Evolutionary conservation across 2,329 filamentous ascomycete species (phyloP).

Genomic region (Clonostachys sp.): DNA sequence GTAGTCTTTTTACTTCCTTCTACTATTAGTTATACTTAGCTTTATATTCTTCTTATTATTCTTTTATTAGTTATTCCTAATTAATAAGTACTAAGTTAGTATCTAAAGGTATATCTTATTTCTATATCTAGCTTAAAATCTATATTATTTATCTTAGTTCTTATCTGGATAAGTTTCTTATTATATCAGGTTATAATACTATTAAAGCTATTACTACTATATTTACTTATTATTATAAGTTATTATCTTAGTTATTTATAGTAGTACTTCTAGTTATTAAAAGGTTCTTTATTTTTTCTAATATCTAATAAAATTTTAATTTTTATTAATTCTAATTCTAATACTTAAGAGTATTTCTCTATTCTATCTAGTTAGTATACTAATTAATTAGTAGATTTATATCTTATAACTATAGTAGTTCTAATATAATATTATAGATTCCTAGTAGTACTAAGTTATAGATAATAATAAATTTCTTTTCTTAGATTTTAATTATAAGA

Average conservation of each 20-base stretch:
- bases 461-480: background rate
- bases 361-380: background rate
- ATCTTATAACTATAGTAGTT: background rate
- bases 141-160: background rate
- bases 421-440: background rate
- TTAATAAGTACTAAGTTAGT: background rate
- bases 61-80: background rate
- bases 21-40: background rate
- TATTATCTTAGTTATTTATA: background rate
- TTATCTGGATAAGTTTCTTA: background rate
- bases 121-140: background rate
- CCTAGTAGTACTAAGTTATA: background rate
- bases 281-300: background rate
- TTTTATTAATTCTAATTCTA: background rate
- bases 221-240: background rate
- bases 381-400: background rate
- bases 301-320: background rate
- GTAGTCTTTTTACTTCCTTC: background rate
- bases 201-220: background rate
- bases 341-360: background rate
- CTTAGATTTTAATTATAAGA: background rate
- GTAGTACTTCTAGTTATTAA: background rate
- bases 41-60: background rate
- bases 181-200: background rate
- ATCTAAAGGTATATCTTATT: background rate